phyloP scores from a whole-genome alignment of 257 asterid genomes.

The Eustoma russellianum region DNA sequence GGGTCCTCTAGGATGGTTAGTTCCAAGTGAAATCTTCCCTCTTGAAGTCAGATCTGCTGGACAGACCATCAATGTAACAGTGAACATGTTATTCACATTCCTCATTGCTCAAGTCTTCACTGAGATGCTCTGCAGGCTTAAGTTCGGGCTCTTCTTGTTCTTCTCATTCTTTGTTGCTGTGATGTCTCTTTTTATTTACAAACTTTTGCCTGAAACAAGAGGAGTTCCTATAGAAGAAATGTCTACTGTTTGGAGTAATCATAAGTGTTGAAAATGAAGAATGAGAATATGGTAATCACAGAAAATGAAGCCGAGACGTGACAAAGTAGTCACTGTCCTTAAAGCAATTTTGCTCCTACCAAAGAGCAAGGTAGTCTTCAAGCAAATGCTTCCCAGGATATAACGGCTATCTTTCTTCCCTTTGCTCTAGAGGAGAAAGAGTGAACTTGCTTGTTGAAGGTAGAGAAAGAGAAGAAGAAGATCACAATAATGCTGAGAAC shows the following conservation, averaged over 20 bases:
- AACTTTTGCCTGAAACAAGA: slow-evolving; percentile 63
- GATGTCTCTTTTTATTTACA: slow-evolving; percentile 39
- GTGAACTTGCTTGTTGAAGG: no score
- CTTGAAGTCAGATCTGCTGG: slow-evolving; percentile 73
- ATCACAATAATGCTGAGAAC: no score
- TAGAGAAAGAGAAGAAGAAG: no score
- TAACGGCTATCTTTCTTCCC: no score
- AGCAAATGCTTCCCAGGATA: no score
- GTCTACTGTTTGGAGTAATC: slow-evolving; percentile 53
- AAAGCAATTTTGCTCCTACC: no score
- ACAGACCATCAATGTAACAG: slow-evolving; percentile 51
- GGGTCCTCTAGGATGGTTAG: slow-evolving; percentile 85
- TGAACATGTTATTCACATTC: slow-evolving; percentile 61
- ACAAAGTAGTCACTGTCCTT: no score
- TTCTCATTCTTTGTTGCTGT: slow-evolving; percentile 41
- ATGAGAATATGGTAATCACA: no score
- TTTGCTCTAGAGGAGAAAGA: no score
- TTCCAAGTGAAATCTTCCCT: slow-evolving; percentile 74
- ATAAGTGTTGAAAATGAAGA: no score
- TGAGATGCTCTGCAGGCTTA: slow-evolving; percentile 47
- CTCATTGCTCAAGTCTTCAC: slow-evolving; percentile 49
- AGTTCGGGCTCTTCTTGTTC: slow-evolving; percentile 56
- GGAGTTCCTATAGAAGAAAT: slow-evolving; percentile 65
- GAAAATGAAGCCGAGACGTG: no score
- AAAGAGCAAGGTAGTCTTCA: no score